Evolutionary conservation across 1,139 yeast species (phyloP).

Genomic region (Pichia sp.): DNA sequence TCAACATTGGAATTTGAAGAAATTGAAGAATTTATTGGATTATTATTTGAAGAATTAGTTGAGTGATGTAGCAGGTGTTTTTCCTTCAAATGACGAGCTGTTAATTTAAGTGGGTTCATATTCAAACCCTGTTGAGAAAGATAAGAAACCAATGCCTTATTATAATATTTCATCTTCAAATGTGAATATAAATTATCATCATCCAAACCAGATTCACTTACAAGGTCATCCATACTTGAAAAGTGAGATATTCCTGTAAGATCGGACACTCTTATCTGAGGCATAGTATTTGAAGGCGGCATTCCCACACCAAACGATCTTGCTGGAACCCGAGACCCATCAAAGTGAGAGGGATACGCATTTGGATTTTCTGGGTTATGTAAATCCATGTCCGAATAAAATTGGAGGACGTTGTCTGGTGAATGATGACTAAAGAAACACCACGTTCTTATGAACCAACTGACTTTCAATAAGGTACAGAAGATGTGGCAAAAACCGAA

Average conservation of each 20-base stretch:
- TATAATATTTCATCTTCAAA: conserved; percentile 21
- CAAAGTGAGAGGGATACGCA: background rate
- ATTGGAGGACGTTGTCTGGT: background rate
- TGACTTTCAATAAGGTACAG: background rate
- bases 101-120: conserved; percentile 23
- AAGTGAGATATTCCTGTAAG: conserved; percentile 9
- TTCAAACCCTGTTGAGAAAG: conserved; percentile 26
- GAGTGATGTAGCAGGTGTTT: conserved; percentile 2
- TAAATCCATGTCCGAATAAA: background rate
- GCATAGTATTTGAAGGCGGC: background rate
- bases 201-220: conserved; percentile 20
- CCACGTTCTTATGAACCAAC: background rate
- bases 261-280: conserved; percentile 1
- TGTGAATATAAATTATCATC: conserved; percentile 6
- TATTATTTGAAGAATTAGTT: background rate
- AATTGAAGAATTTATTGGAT: conserved; percentile 4
- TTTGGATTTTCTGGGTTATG: background rate
- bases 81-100: conserved; percentile 11
- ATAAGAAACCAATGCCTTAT: conserved; percentile 22
- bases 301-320: background rate
- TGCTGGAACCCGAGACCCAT: background rate
- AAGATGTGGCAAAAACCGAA: background rate
- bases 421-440: background rate
- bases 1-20: conserved; percentile 16
- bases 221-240: conserved; percentile 23